Base-by-base conservation (phyloP, 1,284 basidiomycete species). In the Cryptococcus amylolentus region DNA sequence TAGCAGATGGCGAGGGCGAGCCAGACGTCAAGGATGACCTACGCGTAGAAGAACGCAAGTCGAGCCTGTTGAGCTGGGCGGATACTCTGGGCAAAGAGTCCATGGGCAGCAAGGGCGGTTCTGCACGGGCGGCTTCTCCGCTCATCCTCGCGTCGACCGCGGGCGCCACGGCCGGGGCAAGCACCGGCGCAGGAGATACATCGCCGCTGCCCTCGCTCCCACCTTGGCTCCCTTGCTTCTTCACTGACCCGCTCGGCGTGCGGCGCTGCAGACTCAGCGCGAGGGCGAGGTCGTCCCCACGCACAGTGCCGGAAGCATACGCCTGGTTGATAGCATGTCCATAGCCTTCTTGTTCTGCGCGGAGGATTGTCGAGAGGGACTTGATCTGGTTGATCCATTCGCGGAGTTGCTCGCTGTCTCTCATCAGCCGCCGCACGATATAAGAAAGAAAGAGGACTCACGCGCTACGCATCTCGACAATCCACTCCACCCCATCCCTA, bases 301-400 rank as follows among this genome's bases (percentile, higher is more conserved):
- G 56, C 2, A 65, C 49, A 2, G 52, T 39, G 28, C 56, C 55
- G 7, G 56, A 50, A 16, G 60, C 57, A 50, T 64, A 66, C 12
- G 62, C 66, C 1, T 58, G 41, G 5, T 65, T 60, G 14, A 70
- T 65, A 1, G 65, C 68, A 8, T 46, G 53, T 7, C 68, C 68
- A 41, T 63, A 61, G 1, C 64, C 68, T 23, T 67, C 51, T 20
- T 61, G 54, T 52, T 71, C 70, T 39, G 70, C 67, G 42, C 65
- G 65, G 55, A 72, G 64, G 54, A 69, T 58, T 26, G 63, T 60
- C 13, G 66, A 63, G 16, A 64, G 66, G 44, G 62, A 65, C 47
- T 69, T 66, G 61, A 72, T 64, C 57, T 72, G 70, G 20, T 62
- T 56, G 46, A 70, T 61, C 65, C 66, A 72, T 45, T 72, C 70